phyloP scores from a whole-genome alignment of 2,329 filamentous ascomycete genomes.

The Apiospora arundinis region DNA sequence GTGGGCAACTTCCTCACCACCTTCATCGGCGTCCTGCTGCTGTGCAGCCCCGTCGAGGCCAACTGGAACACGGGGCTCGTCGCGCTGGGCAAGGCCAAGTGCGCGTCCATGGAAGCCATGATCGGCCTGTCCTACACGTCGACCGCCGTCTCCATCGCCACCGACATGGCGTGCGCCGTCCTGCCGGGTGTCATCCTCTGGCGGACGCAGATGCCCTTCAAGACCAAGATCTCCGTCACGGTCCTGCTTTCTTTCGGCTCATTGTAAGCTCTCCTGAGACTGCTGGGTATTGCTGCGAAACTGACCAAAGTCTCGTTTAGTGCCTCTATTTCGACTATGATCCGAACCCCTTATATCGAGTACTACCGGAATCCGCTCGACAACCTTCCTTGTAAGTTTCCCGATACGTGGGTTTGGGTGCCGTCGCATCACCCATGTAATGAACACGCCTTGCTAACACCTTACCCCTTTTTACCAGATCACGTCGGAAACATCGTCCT shows the following conservation, averaged over 20 bases:
- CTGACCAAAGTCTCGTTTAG: slow-evolving; percentile 23
- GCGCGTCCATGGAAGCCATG: slow-evolving; percentile 32
- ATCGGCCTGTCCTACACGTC: slow-evolving; percentile 37
- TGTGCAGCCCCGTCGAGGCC: slow-evolving; percentile 40
- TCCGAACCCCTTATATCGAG: slow-evolving; percentile 32
- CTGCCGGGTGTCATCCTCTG: slow-evolving; percentile 42
- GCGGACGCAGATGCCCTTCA: slow-evolving; percentile 39
- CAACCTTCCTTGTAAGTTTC: slow-evolving; percentile 31
- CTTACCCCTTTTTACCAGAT: slow-evolving; percentile 24
- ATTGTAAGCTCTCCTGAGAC: slow-evolving; percentile 30
- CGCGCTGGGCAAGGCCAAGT: slow-evolving; percentile 31
- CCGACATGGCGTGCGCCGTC: slow-evolving; percentile 40
- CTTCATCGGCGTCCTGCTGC: slow-evolving; percentile 40
- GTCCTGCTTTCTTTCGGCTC: slow-evolving; percentile 35
- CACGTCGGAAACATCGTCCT: slow-evolving; percentile 33
- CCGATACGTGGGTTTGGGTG: no score
- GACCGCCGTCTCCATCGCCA: slow-evolving; percentile 40
- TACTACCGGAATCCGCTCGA: slow-evolving; percentile 31
- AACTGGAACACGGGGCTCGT: slow-evolving; percentile 40
- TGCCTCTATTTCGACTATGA: slow-evolving; percentile 34
- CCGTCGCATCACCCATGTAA: not conserved
- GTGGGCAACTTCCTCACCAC: slow-evolving; percentile 39
- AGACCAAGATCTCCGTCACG: slow-evolving; percentile 33
- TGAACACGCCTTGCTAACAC: not conserved
- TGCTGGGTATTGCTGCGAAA: not conserved